Percentiles rank a stretch among this genome's conserved stretches.
Evolutionary conservation across 2,329 filamentous ascomycete species (phyloP).

Genomic region (Paraphaeosphaeria minitans): DNA sequence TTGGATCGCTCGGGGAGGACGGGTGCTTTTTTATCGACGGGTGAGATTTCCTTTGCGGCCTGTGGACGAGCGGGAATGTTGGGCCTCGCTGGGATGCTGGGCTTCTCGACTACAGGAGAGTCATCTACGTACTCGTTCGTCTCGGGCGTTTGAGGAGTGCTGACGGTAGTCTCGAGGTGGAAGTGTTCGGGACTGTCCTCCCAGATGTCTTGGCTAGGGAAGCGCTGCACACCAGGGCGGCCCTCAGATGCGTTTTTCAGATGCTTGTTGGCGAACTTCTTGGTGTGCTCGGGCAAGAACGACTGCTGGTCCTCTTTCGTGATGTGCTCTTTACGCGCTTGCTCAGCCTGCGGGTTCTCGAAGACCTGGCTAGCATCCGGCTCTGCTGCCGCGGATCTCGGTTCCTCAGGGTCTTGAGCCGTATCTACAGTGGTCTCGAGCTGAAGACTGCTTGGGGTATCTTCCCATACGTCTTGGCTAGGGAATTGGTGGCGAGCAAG

Average conservation of each 20-base stretch:
- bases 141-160: constrained; percentile 57
- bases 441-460: constrained; percentile 84
- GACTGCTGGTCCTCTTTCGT: constrained; percentile 48
- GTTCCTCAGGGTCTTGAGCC: constrained; percentile 66
- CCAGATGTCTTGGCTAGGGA: constrained; percentile 93
- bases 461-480: constrained; percentile 96
- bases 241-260: constrained; percentile 56
- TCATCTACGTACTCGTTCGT: constrained; percentile 47
- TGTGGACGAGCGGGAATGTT: constrained; percentile 42
- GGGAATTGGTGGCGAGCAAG: constrained; percentile 72
- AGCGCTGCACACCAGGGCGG: constrained; percentile 66
- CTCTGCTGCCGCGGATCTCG: constrained; percentile 45
- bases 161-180: constrained; percentile 76
- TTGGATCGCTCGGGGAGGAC: constrained; percentile 64
- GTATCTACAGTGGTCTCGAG: constrained; percentile 80
- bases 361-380: constrained; percentile 43
- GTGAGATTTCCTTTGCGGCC: constrained; percentile 47
- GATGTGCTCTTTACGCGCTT: constrained; percentile 53
- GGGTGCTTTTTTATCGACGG: constrained; percentile 59
- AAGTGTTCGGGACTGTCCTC: constrained; percentile 89
- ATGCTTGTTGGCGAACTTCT: constrained; percentile 66
- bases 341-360: constrained; percentile 56
- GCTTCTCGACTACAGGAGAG: constrained; percentile 36
- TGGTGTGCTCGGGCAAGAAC: constrained; percentile 53
- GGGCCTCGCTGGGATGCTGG: constrained; percentile 36